Base-by-base conservation (phyloP, 139 green algal species). In the Auxenochlorella pyrenoidosa region DNA sequence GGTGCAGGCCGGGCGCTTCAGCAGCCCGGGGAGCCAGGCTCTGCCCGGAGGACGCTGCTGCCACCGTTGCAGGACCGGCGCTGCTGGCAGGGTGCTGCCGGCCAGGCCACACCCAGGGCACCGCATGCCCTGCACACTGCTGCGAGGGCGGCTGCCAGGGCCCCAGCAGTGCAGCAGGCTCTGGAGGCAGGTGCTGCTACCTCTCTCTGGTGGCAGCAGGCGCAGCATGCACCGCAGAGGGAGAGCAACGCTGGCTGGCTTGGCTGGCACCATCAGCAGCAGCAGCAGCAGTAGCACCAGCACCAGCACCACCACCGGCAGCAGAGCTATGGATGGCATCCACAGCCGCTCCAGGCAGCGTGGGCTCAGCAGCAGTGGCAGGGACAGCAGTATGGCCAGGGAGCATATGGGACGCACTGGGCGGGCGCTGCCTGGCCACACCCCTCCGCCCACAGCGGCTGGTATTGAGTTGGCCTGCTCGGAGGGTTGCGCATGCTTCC, bases 101-200 rank as follows among this genome's bases (percentile, higher is more conserved):
- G 75, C 30, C 34, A 70, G 51, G n/a, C 34, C n/a, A 34, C 32
- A 5, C n/a, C 77, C 21, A 30, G 34, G 32, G 51, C 32, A 1
- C 54, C 77, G 0, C 79, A 59, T 8, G 40, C 26, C 59, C 79
- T 84, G 79, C 59, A 58, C 3, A 84, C 79, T 38, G 79, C 79
- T 5, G 79, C 59, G 1, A 34, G 79, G 40, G 79, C 79, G 18
- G 79, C 38, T 1, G 79, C 59, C 40, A 58, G 77, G n/a, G n/a
- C 51, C 28, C 10, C 18, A 0, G 32, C 26, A 19, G 32, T 68
- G 77, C 44, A 70, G 44, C 51, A 75, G 0, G 30, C 34, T 1
- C 54, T 22, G 34, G 58, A 36, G 22, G 16, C 13, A 40, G 75
- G 8, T 0, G 75, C 38, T 2, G n/a, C 36, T 47, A 18, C 40